Evolutionary conservation across 2,329 filamentous ascomycete genomes (phyloP), one percentile per base, ranked within the genome.

Genomic region (Fusarium gaditjirri): DNA sequence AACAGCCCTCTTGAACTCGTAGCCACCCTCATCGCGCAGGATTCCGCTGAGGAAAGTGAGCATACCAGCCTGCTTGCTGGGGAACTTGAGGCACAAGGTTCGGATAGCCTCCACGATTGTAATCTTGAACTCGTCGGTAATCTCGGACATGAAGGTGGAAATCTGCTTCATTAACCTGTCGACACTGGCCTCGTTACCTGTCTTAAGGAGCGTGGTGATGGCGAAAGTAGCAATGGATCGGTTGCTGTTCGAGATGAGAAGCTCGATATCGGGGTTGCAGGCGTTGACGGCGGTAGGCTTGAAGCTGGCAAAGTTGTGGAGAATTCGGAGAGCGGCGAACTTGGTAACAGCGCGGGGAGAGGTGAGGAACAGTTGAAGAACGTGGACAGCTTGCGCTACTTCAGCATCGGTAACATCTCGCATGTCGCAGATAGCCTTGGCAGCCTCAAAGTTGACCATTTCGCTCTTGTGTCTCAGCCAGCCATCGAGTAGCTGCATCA

Each of bases 71-170:
- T 99, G 96, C 85, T 99, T 99, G 85, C 90, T 95, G 38, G 96
- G 96, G 85, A 99, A 99, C 84, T 99, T 99, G 76, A 99, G 87
- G 81, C 95, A 98, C 43, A 99, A 86, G 7, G 96, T 98, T 68
- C 96, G 93, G 79, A 99, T 98, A 44, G 96, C 96, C 83, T 99
- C 96, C 46, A 99, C 95, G 78, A 99, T 97, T n/a, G 96, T 99
- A 75, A 99, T 97, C 87, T 98, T 99, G 88, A 99, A 99, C 83
- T 99, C 96, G 80, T 99, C 96, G 11, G 95, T 98, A 75, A 98
- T 98, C 83, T 98, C 96, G 8, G 95, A 94, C 96, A 99, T 98
- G 86, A 99, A 98, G 42, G 93, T 92, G 29, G 94, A 94, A 71
- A 99, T 98, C 82, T 98, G 95, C 88, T 98, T 98, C 94, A 99